A percentile compares a stretch with the other conserved stretches of the same genome.
Evolutionary conservation across 352 stramenopile genomes (phyloP).

Genomic region (Phytophthora uliginosa): DNA sequence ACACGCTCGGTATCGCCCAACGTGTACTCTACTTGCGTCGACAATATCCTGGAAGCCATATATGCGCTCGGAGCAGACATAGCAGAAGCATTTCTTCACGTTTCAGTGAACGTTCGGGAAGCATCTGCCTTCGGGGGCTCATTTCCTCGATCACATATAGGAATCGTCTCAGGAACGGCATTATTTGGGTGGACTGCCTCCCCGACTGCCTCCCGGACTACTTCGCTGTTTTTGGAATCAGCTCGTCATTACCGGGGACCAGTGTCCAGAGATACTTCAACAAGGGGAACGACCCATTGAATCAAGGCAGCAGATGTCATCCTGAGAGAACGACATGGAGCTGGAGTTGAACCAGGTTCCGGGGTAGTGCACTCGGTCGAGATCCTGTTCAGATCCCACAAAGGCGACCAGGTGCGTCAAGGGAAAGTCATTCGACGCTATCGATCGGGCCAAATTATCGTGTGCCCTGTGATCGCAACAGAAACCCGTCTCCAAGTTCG

Average conservation of each 20-base stretch:
- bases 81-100: too few species aligned
- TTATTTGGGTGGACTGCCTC: too few species aligned
- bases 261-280: background rate
- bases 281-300: background rate
- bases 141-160: too few species aligned
- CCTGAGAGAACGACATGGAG: background rate
- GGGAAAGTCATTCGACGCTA: slow-evolving; percentile 20
- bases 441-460: background rate
- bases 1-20: too few species aligned
- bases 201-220: too few species aligned
- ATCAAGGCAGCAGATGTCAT: slow-evolving; percentile 7
- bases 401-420: slow-evolving; percentile 12
- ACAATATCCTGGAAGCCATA: too few species aligned
- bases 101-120: too few species aligned
- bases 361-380: slow-evolving; percentile 4
- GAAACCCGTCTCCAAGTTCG: background rate
- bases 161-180: too few species aligned
- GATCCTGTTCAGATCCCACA: slow-evolving; percentile 10
- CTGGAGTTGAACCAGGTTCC: background rate
- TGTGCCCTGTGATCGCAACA: slow-evolving; percentile 23
- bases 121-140: too few species aligned
- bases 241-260: slow-evolving; percentile 1
- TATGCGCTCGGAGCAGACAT: too few species aligned
- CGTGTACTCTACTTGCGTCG: too few species aligned
- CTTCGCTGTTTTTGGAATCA: too few species aligned